A percentile compares a stretch with the other conserved stretches of the same genome.
Conservation (phyloP, 257 asterid genomes). For the Solanum dulcamara region DNA sequence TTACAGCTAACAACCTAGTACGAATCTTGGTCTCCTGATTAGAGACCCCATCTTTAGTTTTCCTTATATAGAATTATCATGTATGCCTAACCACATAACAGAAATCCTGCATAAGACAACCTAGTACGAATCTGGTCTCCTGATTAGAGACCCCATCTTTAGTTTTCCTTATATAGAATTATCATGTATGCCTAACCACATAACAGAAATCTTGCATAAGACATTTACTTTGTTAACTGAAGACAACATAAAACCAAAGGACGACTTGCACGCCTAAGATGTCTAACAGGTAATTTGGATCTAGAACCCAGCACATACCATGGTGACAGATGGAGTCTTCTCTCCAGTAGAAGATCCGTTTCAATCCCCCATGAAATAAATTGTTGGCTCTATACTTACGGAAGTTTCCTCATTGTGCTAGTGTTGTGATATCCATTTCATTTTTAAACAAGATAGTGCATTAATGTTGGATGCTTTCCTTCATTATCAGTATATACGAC, state of each 20-base stretch:
- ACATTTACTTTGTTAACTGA: not conserved
- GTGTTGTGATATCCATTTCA: not conserved
- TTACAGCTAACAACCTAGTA: not conserved
- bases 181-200: no score
- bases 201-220: no score
- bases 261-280: not conserved
- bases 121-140: no score
- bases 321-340: not conserved
- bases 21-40: not conserved
- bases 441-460: not conserved
- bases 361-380: not conserved
- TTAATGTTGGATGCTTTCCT: not conserved
- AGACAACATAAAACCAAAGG: no score
- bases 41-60: not conserved
- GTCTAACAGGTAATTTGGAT: not conserved
- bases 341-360: not conserved
- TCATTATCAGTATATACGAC: not conserved
- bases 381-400: not conserved
- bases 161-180: no score
- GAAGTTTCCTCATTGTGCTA: not conserved
- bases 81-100: not conserved
- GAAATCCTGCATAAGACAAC: not conserved
- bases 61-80: not conserved
- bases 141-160: no score
- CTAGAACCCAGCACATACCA: not conserved